Evolutionary conservation across 2,329 filamentous ascomycete species (phyloP), one percentile per base, ranked within the genome.

Genomic region (Neofusicoccum ribis): DNA sequence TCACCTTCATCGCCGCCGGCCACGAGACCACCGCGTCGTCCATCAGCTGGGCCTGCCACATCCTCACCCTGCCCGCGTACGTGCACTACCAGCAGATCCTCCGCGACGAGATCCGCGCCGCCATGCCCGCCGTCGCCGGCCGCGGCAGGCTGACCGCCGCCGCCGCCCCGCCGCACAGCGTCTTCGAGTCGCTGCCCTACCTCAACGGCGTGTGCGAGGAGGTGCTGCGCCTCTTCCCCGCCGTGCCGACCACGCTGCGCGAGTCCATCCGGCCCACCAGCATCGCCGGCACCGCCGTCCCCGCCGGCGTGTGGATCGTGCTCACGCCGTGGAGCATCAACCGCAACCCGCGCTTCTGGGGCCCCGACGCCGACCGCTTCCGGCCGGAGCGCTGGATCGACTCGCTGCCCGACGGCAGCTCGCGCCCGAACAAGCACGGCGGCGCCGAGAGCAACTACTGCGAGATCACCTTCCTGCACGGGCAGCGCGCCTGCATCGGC

Each of bases 11-110:
- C 2, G 82, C 81, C 3, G 80, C 81, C 1, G 81, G 81, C 15
- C 90, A 92, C 74, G 89, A 92, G 77, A 92, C 90, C 3, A 92
- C 89, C 0, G 85, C 90, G 0, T 83, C 86, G 1, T 83, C 89
- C 31, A 81, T 93, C 75, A 88, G 86, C 17, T 92, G 89, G 89
- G 85, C 87, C 5, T 75, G 87, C 36, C 91, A 91, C 73, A 78
- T 87, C 56, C 83, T 93, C n/a, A 85, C 84, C 70, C 81, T 84
- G 23, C 76, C 91, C 70, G 86, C 85, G 0, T 83, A 88, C 1
- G 80, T 90, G 3, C 89, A 93, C 76, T 76, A 76, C 34, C 82
- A 84, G 5, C n/a, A 36, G 15, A 34, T 34, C 6, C 84, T 93
- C 3, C 87, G 90, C 17, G 78, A 83, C 11, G 91, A 93, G 74